A percentile compares a stretch with the other conserved stretches of the same genome.
Conservation (phyloP, 441 rosid genomes). For the Croton setiger region DNA sequence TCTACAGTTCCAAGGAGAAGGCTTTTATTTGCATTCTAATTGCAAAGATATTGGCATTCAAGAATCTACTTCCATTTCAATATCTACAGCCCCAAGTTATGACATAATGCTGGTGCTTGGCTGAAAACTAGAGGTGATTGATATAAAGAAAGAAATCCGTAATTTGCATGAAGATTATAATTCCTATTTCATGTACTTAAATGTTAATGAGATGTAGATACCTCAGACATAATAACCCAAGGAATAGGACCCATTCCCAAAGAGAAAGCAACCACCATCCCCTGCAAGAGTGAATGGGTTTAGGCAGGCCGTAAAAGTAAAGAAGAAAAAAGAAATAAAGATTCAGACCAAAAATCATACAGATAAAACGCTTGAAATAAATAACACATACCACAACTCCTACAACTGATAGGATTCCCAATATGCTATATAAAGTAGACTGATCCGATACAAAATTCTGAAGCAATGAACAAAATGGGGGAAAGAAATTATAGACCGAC, state of each 20-base stretch:
- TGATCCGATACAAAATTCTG: slow-evolving; percentile 55
- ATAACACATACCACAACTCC: slow-evolving; percentile 81
- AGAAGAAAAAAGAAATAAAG: slow-evolving; percentile 3
- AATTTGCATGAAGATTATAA: neutral
- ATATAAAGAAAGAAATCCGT: neutral
- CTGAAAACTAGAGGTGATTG: neutral
- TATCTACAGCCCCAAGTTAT: neutral
- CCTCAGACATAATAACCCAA: slow-evolving; percentile 99
- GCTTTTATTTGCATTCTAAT: neutral
- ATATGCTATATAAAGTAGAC: slow-evolving; percentile 45
- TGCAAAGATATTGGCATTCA: neutral
- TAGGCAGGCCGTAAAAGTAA: neutral
- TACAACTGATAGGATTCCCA: slow-evolving; percentile 66
- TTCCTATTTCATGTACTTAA: neutral
- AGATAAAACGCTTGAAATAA: neutral
- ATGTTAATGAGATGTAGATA: slow-evolving; percentile 15
- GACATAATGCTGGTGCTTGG: neutral
- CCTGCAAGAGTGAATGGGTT: slow-evolving; percentile 37
- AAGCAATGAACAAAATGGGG: slow-evolving; percentile 15
- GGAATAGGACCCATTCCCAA: slow-evolving; percentile 94
- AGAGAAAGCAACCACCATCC: slow-evolving; percentile 69
- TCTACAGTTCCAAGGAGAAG: neutral
- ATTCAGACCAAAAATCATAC: slow-evolving; percentile 10
- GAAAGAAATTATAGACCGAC: slow-evolving; percentile 1
- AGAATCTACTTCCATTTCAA: neutral